Evolutionary conservation across 2,329 filamentous ascomycete species (phyloP).

Genomic region (Trichophyton schoenleinii): DNA sequence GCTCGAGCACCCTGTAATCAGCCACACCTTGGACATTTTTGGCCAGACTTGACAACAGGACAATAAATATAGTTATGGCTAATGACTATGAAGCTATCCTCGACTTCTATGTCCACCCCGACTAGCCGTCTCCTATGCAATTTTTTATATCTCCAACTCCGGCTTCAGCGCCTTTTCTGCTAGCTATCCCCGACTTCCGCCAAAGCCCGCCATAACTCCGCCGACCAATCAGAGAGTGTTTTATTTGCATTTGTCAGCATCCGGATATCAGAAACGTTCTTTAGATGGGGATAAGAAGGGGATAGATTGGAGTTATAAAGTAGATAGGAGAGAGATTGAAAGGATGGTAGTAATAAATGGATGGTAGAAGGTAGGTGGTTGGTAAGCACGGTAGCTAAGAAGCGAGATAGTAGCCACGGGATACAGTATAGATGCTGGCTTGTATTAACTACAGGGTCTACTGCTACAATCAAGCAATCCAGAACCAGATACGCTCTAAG

Average conservation of each 20-base stretch:
- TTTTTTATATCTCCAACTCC: background rate
- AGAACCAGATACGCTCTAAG: conserved; percentile 25
- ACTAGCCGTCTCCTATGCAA: background rate
- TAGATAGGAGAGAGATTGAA: background rate
- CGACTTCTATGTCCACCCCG: background rate
- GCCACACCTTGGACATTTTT: conserved; percentile 18
- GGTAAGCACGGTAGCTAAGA: background rate
- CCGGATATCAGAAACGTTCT: background rate
- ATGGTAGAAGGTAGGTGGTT: too few relatives aligned
- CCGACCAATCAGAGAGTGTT: background rate
- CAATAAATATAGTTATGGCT: background rate
- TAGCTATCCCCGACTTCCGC: background rate
- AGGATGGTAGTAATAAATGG: too few relatives aligned
- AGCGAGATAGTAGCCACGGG: background rate
- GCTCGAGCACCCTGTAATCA: conserved; percentile 25
- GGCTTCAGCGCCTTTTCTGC: background rate
- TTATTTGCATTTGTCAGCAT: background rate
- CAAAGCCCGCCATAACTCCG: background rate
- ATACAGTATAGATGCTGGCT: background rate
- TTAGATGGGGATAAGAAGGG: background rate
- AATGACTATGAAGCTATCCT: background rate
- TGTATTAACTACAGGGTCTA: too few relatives aligned
- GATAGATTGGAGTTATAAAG: background rate
- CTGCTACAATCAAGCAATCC: conserved; percentile 14
- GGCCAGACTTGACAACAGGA: background rate